Percentiles rank a stretch among this genome's conserved stretches.
phyloP scores from a whole-genome alignment of 202 grass and related monocot genomes.

The Digitaria exilis region DNA sequence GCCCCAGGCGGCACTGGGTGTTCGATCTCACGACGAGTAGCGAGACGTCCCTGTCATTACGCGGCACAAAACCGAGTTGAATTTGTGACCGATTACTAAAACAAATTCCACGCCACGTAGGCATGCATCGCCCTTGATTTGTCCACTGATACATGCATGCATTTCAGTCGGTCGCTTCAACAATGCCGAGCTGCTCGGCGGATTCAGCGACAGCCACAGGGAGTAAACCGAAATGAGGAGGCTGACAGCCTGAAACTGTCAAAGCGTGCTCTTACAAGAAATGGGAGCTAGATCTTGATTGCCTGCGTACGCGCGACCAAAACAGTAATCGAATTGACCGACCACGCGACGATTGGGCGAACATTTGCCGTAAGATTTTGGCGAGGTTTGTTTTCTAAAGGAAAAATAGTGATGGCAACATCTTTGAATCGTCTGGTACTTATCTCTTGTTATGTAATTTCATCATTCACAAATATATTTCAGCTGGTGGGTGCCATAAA shows the following conservation, averaged over 20 bases:
- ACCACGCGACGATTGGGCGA: too few relatives aligned
- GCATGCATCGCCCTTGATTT: background rate
- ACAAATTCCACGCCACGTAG: background rate
- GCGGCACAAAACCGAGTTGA: conserved; percentile 35
- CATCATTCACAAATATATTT: background rate
- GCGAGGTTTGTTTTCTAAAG: background rate
- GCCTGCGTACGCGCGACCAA: background rate
- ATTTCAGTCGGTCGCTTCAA: background rate
- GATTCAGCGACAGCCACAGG: too few relatives aligned
- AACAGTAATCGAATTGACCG: background rate
- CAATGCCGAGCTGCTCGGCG: background rate
- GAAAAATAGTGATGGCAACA: background rate
- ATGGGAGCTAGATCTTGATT: background rate
- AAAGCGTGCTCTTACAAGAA: background rate
- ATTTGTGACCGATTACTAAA: background rate
- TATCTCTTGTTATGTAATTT: background rate
- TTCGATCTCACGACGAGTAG: background rate
- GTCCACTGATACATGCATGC: background rate
- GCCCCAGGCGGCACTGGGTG: background rate
- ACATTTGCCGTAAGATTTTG: background rate
- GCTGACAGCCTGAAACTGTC: background rate
- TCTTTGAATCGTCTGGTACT: background rate
- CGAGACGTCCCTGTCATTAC: background rate
- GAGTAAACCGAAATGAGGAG: too few relatives aligned
- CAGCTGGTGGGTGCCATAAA: background rate